These are phyloP conservation scores for Eutrema yunnanense DNA, from an alignment of 345 rosid species.

Conservation along the genomic window DNA sequence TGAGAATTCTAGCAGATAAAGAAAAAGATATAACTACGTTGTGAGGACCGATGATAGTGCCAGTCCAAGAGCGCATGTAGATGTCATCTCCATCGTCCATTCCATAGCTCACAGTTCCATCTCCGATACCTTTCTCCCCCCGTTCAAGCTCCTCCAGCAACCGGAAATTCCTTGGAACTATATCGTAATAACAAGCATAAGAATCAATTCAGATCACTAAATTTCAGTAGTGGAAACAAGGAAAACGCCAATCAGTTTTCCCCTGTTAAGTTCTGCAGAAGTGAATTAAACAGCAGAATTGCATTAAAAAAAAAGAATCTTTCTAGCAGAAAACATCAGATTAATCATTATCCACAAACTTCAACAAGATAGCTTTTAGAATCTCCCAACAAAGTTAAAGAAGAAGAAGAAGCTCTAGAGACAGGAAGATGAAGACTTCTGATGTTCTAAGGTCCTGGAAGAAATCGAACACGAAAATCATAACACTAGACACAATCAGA, in stretches of 20 bases:
- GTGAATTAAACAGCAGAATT: background rate
- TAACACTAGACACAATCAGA: background rate
- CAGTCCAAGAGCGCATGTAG: conserved; percentile 96
- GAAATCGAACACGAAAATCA: background rate
- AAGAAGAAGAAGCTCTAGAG: background rate
- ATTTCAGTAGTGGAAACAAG: background rate
- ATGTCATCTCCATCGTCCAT: conserved; percentile 99
- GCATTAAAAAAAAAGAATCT: background rate
- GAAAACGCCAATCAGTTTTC: background rate
- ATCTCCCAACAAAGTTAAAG: background rate
- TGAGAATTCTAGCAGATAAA: background rate
- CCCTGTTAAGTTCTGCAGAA: background rate
- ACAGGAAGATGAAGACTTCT: background rate
- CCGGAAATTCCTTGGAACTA: conserved; percentile 84
- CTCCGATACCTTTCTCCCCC: conserved; percentile 94
- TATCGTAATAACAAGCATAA: conserved; percentile 8
- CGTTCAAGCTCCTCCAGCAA: conserved; percentile 88
- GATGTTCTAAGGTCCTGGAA: background rate
- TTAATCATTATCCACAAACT: background rate
- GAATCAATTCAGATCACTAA: background rate
- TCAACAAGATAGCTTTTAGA: background rate
- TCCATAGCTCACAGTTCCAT: conserved; percentile 97
- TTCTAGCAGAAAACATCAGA: background rate
- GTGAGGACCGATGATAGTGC: conserved; percentile 87
- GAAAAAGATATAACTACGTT: conserved; percentile 51